Percentiles rank a stretch among this genome's conserved stretches.
phyloP scores from a whole-genome alignment of 2,329 filamentous ascomycete genomes.

The Ophiostoma populinum region DNA sequence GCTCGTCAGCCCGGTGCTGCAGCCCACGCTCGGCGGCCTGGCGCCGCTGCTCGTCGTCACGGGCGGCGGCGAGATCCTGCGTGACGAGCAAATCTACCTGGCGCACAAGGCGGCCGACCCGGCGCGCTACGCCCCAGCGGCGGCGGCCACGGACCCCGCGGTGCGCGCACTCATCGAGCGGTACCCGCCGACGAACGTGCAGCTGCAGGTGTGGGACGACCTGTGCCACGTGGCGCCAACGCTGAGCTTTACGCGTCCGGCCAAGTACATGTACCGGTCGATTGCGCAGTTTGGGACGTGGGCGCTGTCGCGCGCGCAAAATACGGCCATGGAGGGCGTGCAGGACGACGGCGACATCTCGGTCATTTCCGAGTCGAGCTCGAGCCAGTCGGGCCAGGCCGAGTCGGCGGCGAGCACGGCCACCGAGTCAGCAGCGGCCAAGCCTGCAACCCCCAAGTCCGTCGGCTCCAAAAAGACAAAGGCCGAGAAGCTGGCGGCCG shows the following conservation, averaged over 20 bases:
- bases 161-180: slow-evolving; percentile 41
- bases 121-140: slow-evolving; percentile 51
- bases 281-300: slow-evolving; percentile 88
- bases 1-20: slow-evolving; percentile 73
- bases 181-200: slow-evolving; percentile 75
- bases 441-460: too few species aligned
- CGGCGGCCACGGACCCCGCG: slow-evolving; percentile 43
- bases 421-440: not conserved
- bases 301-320: slow-evolving; percentile 70
- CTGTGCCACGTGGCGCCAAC: slow-evolving; percentile 85
- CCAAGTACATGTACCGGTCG: slow-evolving; percentile 88
- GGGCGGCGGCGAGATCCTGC: slow-evolving; percentile 74
- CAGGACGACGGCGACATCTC: slow-evolving; percentile 63
- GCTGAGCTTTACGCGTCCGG: slow-evolving; percentile 87
- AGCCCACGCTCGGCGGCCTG: slow-evolving; percentile 76
- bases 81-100: slow-evolving; percentile 88
- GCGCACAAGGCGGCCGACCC: slow-evolving; percentile 91
- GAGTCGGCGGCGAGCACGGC: not conserved
- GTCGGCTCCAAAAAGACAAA: slow-evolving; percentile 6
- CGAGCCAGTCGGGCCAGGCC: not conserved
- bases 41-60: slow-evolving; percentile 75
- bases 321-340: slow-evolving; percentile 57
- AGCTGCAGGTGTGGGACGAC: slow-evolving; percentile 92
- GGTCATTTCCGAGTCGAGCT: slow-evolving; percentile 45
- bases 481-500: not conserved